Percentiles rank a stretch among this genome's conserved stretches.
These are phyloP conservation scores for Magnaporthales sp. DNA, from an alignment of 2,329 filamentous ascomycete genomes.

Conservation along the genomic window DNA sequence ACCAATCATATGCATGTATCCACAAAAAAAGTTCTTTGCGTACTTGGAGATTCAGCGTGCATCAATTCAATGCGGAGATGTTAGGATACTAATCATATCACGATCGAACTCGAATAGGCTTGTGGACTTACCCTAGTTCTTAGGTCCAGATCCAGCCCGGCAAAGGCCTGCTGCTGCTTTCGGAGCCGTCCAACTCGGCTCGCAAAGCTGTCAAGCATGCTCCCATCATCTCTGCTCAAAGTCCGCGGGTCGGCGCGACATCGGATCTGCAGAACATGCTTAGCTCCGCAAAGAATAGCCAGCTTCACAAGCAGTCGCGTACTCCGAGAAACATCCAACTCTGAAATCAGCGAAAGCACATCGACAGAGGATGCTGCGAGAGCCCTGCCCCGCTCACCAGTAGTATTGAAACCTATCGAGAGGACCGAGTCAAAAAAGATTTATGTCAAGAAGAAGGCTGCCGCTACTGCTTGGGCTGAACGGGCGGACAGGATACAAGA, in stretches of 20 bases:
- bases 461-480: constrained; percentile 36
- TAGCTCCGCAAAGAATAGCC: neutral
- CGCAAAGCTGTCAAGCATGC: neutral
- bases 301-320: neutral
- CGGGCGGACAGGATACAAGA: constrained; percentile 36
- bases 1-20: neutral
- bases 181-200: neutral
- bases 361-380: neutral
- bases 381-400: neutral
- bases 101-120: too few species aligned
- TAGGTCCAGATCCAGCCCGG: neutral
- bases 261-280: neutral
- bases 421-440: constrained; percentile 24
- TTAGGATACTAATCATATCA: neutral
- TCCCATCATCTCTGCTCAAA: neutral
- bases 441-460: constrained; percentile 32
- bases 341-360: too few species aligned
- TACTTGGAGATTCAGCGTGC: neutral
- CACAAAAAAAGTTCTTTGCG: neutral
- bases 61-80: neutral
- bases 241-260: neutral
- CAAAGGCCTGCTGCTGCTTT: neutral
- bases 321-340: too few species aligned
- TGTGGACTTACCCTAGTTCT: too few species aligned
- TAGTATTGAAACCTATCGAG: neutral